Conservation (phyloP, 305 asterid genomes). For the Plantago coronopus region DNA sequence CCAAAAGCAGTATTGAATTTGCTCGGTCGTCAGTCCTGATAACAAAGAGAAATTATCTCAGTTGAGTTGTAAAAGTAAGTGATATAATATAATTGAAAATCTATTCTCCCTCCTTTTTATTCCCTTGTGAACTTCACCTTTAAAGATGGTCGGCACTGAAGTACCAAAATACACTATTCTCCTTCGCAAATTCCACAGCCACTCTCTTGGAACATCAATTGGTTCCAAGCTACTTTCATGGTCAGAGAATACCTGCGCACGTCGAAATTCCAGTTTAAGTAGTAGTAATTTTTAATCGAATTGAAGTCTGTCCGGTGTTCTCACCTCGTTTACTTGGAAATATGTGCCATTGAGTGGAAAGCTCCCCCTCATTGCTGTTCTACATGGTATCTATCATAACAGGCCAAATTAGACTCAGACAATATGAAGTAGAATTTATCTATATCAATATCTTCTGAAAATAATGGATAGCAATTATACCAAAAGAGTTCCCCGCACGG, state of each 20-base stretch:
- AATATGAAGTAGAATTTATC: conserved; percentile 6
- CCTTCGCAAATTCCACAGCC: conserved; percentile 85
- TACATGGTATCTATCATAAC: conserved; percentile 75
- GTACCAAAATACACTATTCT: conserved; percentile 93
- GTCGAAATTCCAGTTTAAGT: conserved; percentile 16
- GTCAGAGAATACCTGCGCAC: conserved; percentile 84
- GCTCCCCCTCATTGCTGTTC: conserved; percentile 99
- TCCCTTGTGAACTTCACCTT: conserved; percentile 52
- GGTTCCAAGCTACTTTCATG: conserved; percentile 83
- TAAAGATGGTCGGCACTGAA: conserved; percentile 83
- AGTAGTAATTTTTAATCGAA: conserved; percentile 10
- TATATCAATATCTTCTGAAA: conserved; percentile 13
- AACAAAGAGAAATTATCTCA: conserved; percentile 25
- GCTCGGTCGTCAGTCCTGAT: conserved; percentile 69
- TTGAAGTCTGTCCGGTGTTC: conserved; percentile 13
- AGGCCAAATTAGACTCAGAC: conserved; percentile 29
- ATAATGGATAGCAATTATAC: conserved; percentile 36
- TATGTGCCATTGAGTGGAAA: conserved; percentile 96
- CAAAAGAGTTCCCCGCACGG: conserved; percentile 95
- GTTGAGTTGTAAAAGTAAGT: conserved; percentile 14
- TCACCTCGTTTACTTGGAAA: conserved; percentile 96
- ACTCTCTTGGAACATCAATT: conserved; percentile 72
- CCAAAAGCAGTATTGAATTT: conserved; percentile 91
- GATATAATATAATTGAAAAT: background rate
- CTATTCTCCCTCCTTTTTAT: background rate